A percentile compares a stretch with the other conserved stretches of the same genome.
Evolutionary conservation across 2,329 filamentous ascomycete species (phyloP).

Genomic region (Pseudocercospora cruenta): DNA sequence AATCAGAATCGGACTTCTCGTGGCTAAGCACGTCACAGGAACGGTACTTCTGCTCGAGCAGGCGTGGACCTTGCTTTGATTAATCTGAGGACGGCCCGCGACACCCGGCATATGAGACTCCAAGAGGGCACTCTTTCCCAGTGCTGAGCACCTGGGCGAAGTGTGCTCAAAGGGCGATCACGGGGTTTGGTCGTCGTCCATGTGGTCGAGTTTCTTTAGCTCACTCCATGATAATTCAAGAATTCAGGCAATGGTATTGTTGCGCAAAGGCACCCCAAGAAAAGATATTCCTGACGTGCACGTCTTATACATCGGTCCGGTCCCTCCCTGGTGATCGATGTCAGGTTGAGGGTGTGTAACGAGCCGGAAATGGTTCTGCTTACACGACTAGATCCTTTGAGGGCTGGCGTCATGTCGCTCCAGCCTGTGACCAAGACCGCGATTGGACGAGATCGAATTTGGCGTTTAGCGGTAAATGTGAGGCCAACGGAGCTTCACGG

Average conservation of each 20-base stretch:
- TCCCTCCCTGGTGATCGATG: background rate
- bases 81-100: background rate
- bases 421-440: background rate
- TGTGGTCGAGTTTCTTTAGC: background rate
- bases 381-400: background rate
- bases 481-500: background rate
- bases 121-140: background rate
- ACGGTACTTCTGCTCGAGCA: background rate
- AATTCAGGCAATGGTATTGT: background rate
- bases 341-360: background rate
- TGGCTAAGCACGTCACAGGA: background rate
- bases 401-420: background rate
- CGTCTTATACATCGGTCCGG: background rate
- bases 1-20: background rate
- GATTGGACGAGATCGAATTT: background rate
- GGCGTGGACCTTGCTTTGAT: slow-evolving; percentile 6
- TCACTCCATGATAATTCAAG: background rate
- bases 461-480: background rate
- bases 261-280: background rate
- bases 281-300: background rate
- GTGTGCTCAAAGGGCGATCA: background rate
- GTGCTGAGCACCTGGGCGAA: background rate
- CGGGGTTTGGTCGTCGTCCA: background rate
- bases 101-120: background rate
- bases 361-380: background rate